phyloP scores from a whole-genome alignment of 2,329 filamentous ascomycete genomes.

The Sporothrix brunneoviolacea region DNA sequence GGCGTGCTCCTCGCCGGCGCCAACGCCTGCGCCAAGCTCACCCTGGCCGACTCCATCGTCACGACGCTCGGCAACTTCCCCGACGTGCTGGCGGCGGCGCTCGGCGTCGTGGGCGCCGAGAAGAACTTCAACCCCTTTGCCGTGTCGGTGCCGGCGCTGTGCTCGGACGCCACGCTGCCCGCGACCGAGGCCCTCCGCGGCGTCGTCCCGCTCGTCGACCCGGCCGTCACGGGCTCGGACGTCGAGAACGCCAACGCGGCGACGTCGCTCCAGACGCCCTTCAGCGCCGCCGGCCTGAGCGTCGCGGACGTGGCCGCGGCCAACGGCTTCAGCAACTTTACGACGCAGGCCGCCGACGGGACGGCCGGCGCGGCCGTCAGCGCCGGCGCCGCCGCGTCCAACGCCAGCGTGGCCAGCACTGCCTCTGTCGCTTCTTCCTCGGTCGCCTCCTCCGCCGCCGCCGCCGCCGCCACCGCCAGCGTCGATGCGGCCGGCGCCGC shows the following conservation, averaged over 20 bases:
- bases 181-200: constrained; percentile 55
- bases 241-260: constrained; percentile 54
- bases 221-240: constrained; percentile 50
- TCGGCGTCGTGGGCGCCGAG: constrained; percentile 18
- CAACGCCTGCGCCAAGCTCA: constrained; percentile 59
- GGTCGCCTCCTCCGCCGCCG: not conserved
- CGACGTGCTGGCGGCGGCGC: constrained; percentile 52
- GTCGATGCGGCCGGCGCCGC: constrained; percentile 5
- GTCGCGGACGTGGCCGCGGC: constrained; percentile 58
- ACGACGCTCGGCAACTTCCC: constrained; percentile 50
- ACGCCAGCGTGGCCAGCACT: constrained; percentile 4
- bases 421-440: not conserved
- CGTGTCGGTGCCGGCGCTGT: constrained; percentile 53
- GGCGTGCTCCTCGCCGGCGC: constrained; percentile 57
- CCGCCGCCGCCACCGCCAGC: not conserved
- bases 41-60: constrained; percentile 58
- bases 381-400: constrained; percentile 22
- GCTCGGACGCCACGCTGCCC: constrained; percentile 56
- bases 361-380: constrained; percentile 27
- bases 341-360: constrained; percentile 29
- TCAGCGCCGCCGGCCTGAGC: constrained; percentile 52
- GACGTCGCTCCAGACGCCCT: constrained; percentile 44
- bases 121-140: constrained; percentile 41
- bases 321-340: constrained; percentile 59
- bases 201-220: constrained; percentile 61